Base-by-base conservation (phyloP, 1,139 yeast genomes). In the Sugiyamaella grinbergsii region DNA sequence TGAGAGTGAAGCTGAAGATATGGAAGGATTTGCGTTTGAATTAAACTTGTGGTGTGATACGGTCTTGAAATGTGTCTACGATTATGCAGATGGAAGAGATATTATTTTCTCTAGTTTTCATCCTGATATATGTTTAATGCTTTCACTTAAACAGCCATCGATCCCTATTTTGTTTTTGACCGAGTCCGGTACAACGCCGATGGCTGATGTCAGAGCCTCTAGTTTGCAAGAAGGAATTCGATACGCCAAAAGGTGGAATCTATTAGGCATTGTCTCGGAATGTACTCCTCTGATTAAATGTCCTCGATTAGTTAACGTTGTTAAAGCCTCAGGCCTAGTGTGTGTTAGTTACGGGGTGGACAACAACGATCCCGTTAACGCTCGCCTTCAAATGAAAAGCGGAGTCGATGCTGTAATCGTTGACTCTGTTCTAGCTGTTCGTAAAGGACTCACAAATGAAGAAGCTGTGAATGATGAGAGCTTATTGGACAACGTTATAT, bases 391-490 rank as follows among this genome's bases (percentile, higher is more conserved):
- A 68, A 85, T 93, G 84, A 82, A 81, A 58, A 93, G 95, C 8
- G 98, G 98, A 11, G 96, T 93, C 6, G 98, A 93, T 73, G 98
- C 98, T 0, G 98, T 93, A 18, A 93, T 93, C 71, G 98, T 89
- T 4, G 98, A 93, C 68, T 85, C 90, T 55, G 98, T 93, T 2
- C 75, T 91, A 65, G 97, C 97, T 0, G 95, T 91, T 11, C 78
- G 97, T 64, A 86, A 85, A 61, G 96, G 91, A 4, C 75, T 91
- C 58, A 76, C 72, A 8, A 58, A 48, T 23, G 55, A 51, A 19
- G 54, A 54, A 34, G 46, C 24, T 16, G 42, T n/a, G 18, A 36
- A 13, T n/a, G 45, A 42, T 23, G 37, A 20, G 18, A 16, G 22
- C 6, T n/a, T 13, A 15, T 13, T 16, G 13, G 42, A 22, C 10